These are phyloP conservation scores for Calonectria hongkongensis DNA, from an alignment of 2,329 filamentous ascomycete genomes.

Conservation along the genomic window DNA sequence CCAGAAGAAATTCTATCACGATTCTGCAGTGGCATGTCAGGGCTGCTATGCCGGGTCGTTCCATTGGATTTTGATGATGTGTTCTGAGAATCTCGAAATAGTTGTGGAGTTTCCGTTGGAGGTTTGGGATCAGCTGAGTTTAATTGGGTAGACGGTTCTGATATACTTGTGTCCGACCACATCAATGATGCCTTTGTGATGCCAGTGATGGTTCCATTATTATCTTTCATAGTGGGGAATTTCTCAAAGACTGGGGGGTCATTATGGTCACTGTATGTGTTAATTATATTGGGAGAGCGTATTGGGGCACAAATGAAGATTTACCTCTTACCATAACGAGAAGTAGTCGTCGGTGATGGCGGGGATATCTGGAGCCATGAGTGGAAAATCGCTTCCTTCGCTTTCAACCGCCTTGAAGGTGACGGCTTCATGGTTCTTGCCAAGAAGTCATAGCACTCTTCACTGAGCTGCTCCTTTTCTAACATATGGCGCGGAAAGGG, in stretches of 20 bases:
- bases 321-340: background rate
- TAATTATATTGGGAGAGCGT: background rate
- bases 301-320: background rate
- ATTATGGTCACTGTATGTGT: background rate
- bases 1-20: too few relatives aligned
- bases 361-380: background rate
- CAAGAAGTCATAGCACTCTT: slow-evolving; percentile 1
- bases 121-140: too few relatives aligned
- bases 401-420: background rate
- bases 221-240: background rate
- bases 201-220: background rate
- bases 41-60: too few relatives aligned
- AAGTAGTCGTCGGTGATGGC: background rate
- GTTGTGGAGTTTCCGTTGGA: too few relatives aligned
- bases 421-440: background rate
- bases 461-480: background rate
- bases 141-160: too few relatives aligned
- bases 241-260: background rate
- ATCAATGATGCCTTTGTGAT: background rate
- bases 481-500: background rate
- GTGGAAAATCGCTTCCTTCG: background rate
- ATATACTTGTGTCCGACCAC: background rate
- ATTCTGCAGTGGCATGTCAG: too few relatives aligned
- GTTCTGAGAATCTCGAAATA: too few relatives aligned
- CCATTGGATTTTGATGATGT: too few relatives aligned